phyloP scores from a whole-genome alignment of 2,329 filamentous ascomycete genomes.

The Metarhizium humberi region DNA sequence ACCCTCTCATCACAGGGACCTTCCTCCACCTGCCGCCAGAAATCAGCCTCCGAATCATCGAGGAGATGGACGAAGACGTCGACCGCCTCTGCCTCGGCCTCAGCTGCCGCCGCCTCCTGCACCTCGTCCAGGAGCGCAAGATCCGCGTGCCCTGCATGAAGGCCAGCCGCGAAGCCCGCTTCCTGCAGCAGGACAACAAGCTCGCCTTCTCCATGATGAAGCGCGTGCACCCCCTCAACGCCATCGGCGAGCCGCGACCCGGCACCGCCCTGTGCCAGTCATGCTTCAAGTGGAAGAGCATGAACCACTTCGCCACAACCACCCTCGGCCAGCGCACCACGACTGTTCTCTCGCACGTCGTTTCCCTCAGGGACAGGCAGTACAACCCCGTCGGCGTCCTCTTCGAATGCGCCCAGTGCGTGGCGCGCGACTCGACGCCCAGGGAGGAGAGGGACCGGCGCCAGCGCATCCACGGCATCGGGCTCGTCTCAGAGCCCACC shows the following conservation, averaged over 20 bases:
- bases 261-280: neutral
- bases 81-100: neutral
- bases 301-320: neutral
- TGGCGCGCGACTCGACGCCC: neutral
- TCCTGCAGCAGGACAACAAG: neutral
- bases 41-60: neutral
- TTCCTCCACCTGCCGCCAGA: neutral
- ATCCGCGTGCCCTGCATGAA: neutral
- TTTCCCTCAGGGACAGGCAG: neutral
- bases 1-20: neutral
- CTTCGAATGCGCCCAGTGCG: neutral
- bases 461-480: neutral
- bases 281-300: neutral
- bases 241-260: neutral
- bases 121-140: neutral
- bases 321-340: neutral
- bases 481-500: neutral
- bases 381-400: neutral
- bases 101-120: neutral
- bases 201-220: neutral
- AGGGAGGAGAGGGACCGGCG: neutral
- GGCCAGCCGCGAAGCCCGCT: neutral
- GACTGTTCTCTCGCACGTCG: neutral
- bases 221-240: neutral
- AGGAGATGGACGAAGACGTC: neutral